Percentiles rank a stretch among this genome's conserved stretches.
These are phyloP conservation scores for Candida tibetensis DNA, from an alignment of 805 yeast species.

Conservation along the genomic window DNA sequence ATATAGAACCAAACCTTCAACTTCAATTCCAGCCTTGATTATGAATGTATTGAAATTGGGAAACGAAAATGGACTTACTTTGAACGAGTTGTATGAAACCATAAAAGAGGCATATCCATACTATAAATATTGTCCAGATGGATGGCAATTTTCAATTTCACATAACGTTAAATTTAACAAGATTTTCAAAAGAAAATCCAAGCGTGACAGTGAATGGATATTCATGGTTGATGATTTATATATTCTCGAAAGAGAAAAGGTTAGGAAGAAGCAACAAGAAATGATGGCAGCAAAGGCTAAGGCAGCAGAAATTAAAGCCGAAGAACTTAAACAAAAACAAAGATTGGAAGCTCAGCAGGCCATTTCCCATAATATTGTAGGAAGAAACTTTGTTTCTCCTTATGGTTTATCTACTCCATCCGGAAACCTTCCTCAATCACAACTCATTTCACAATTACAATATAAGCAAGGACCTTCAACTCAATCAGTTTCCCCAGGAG, in stretches of 20 bases:
- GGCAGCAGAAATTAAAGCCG: conserved; percentile 52
- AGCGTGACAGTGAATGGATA: conserved; percentile 90
- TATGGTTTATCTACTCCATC: conserved; percentile 23
- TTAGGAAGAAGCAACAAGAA: conserved; percentile 56
- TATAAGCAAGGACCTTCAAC: conserved; percentile 9
- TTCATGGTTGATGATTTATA: conserved; percentile 91
- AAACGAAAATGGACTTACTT: conserved; percentile 64
- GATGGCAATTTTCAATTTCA: conserved; percentile 94
- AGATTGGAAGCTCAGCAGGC: conserved; percentile 31
- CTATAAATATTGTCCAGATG: conserved; percentile 90
- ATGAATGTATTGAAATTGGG: conserved; percentile 72
- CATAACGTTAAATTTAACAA: conserved; percentile 87
- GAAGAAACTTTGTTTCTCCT: conserved; percentile 24
- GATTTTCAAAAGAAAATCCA: conserved; percentile 68
- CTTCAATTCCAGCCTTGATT: conserved; percentile 77
- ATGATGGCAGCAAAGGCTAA: conserved; percentile 58
- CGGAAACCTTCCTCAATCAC: conserved; percentile 21
- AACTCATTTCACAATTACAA: conserved; percentile 20
- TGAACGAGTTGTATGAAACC: conserved; percentile 73
- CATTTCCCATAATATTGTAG: conserved; percentile 21
- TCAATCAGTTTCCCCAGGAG: neutral
- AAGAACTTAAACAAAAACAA: conserved; percentile 49
- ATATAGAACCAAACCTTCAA: conserved; percentile 78
- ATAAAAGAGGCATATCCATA: conserved; percentile 88
- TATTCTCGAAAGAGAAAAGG: conserved; percentile 76